phyloP scores from a whole-genome alignment of 768 basidiomycete species.

The Infundibulicybe gibba region DNA sequence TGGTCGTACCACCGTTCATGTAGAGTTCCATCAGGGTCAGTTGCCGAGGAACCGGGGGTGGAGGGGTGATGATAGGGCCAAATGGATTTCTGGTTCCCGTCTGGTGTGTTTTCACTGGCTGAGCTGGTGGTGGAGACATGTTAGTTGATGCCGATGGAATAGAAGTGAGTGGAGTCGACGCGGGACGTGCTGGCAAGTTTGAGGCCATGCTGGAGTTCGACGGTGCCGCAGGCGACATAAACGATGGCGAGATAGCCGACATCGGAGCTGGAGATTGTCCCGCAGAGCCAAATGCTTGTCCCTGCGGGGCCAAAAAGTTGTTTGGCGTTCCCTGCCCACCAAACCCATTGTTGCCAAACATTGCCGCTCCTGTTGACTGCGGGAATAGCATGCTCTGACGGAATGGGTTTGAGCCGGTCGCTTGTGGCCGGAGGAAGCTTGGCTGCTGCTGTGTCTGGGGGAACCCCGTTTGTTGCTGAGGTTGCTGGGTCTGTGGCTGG shows the following conservation, averaged over 20 bases:
- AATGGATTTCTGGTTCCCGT: slow-evolving; percentile 98
- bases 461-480: slow-evolving; percentile 30
- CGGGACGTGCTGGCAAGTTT: slow-evolving; percentile 54
- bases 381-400: slow-evolving; percentile 72
- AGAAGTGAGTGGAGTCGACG: slow-evolving; percentile 67
- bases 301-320: slow-evolving; percentile 1
- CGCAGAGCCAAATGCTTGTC: slow-evolving; percentile 13
- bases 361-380: slow-evolving; percentile 56
- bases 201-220: slow-evolving; percentile 10
- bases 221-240: slow-evolving; percentile 14
- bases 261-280: slow-evolving; percentile 13
- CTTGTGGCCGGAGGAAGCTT: slow-evolving; percentile 48
- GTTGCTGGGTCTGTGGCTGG: slow-evolving; percentile 24
- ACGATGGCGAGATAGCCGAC: slow-evolving; percentile 17
- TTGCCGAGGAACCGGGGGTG: slow-evolving; percentile 66
- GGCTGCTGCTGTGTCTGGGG: slow-evolving; percentile 33
- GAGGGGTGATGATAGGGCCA: slow-evolving; percentile 62
- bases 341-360: slow-evolving; percentile 31
- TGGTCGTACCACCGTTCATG: slow-evolving; percentile 34
- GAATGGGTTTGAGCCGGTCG: slow-evolving; percentile 78
- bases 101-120: slow-evolving; percentile 79
- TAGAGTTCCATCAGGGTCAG: slow-evolving; percentile 83
- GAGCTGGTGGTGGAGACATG: slow-evolving; percentile 41
- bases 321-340: slow-evolving; percentile 12
- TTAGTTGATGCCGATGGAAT: slow-evolving; percentile 20